Conservation (phyloP, 192 early-diverging fungal genomes). For the Coemansia brasiliensis region DNA sequence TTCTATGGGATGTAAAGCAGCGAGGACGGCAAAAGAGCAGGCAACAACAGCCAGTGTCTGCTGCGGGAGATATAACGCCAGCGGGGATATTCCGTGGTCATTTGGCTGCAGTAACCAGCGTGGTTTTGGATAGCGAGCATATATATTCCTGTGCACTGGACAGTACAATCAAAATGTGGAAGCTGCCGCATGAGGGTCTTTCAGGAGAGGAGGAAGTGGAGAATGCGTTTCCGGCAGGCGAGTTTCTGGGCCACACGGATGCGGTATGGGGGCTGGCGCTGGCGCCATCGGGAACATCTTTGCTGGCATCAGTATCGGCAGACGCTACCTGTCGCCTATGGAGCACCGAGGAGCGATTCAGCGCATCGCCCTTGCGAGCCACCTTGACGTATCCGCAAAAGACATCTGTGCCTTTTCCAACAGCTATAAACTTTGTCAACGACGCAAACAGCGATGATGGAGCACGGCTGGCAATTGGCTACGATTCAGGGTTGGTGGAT, state of each 20-base stretch:
- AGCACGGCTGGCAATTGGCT: slow-evolving; percentile 8
- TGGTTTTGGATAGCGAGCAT: slow-evolving; percentile 8
- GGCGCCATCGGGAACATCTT: background rate
- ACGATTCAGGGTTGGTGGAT: slow-evolving; percentile 5
- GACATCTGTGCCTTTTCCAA: background rate
- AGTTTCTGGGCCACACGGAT: slow-evolving; percentile 29
- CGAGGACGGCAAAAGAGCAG: slow-evolving; percentile 7
- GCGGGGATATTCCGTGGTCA: slow-evolving; percentile 36
- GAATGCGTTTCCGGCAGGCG: slow-evolving; percentile 21
- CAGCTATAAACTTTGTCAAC: slow-evolving; percentile 16
- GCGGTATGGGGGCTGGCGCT: slow-evolving; percentile 52
- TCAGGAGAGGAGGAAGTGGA: slow-evolving; percentile 8
- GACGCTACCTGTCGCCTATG: slow-evolving; percentile 41
- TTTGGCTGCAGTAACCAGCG: slow-evolving; percentile 43
- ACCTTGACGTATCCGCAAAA: background rate
- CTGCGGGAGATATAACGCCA: slow-evolving; percentile 12
- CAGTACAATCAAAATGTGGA: slow-evolving; percentile 35
- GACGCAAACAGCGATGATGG: background rate
- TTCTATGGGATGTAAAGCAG: slow-evolving; percentile 41
- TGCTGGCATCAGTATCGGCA: slow-evolving; percentile 46
- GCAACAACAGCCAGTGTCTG: background rate
- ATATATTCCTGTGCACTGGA: slow-evolving; percentile 50
- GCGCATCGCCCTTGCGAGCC: background rate
- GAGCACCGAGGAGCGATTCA: slow-evolving; percentile 10
- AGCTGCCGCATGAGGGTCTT: slow-evolving; percentile 17